Evolutionary conservation across 1,284 basidiomycete genomes (phyloP).

Genomic region (Leucoagaricus sp.): DNA sequence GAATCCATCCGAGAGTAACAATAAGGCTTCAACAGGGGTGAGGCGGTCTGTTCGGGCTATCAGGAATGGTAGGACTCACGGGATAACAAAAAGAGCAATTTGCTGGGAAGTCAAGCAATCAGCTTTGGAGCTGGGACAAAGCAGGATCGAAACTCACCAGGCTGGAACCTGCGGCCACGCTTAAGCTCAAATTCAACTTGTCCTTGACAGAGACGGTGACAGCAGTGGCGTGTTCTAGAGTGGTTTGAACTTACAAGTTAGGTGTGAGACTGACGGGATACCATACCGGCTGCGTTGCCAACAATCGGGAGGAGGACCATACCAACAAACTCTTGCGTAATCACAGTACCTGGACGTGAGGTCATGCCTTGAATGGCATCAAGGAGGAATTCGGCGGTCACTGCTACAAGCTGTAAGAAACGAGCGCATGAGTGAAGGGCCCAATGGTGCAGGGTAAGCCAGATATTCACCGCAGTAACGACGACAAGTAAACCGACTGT

Average conservation of each 20-base stretch:
- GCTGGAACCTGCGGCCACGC: slow-evolving; percentile 88
- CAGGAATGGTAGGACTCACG: slow-evolving; percentile 38
- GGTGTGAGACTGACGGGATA: background rate
- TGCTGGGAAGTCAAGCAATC: slow-evolving; percentile 51
- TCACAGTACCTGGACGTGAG: slow-evolving; percentile 48
- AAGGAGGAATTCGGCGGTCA: slow-evolving; percentile 89
- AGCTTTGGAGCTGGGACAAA: background rate
- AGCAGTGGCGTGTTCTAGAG: slow-evolving; percentile 80
- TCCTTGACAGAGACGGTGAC: slow-evolving; percentile 88
- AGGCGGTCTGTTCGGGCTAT: background rate
- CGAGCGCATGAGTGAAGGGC: background rate
- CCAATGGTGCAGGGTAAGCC: background rate
- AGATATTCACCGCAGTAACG: slow-evolving; percentile 63
- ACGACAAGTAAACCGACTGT: slow-evolving; percentile 54
- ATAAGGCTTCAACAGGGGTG: slow-evolving; percentile 48
- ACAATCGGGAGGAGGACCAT: slow-evolving; percentile 88
- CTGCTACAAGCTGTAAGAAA: slow-evolving; percentile 57
- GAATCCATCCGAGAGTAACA: slow-evolving; percentile 62
- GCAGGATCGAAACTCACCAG: slow-evolving; percentile 81
- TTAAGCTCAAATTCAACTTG: slow-evolving; percentile 71
- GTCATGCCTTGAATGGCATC: slow-evolving; percentile 73
- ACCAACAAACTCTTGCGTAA: slow-evolving; percentile 75
- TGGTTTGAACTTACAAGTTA: slow-evolving; percentile 3
- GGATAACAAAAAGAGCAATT: slow-evolving; percentile 85
- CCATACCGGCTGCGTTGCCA: slow-evolving; percentile 77